Base-by-base conservation (phyloP, 768 basidiomycete genomes). In the Paxillus ammoniavirescens region DNA sequence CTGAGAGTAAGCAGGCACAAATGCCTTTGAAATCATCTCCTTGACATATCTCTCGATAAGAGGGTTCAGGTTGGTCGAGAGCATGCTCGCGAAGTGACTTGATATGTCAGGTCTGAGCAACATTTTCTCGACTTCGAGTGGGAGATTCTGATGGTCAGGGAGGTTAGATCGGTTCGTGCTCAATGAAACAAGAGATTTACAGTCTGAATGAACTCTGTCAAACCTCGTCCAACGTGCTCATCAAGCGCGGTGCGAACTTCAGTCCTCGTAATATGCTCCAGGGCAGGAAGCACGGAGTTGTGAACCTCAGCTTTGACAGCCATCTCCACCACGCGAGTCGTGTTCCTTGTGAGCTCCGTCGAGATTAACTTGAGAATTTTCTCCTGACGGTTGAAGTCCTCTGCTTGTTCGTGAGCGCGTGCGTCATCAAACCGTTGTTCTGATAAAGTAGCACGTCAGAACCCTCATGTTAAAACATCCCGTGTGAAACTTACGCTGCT, bases 341-440 rank as follows among this genome's bases (percentile, higher is more conserved):
- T 93, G 61, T 93, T 93, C 72, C 88, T 84, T 8, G 88, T 92
- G 47, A 93, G 77, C 69, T 92, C 89, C 2, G 82, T 89, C 21
- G 91, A 93, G 60, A 93, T 92, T 50, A 93, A 74, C 72, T 93
- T 93, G 63, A 93, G 74, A 56, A 93, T 90, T 69, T 89, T 91
- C 72, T 94, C 92, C 70, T 94, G 91, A 13, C 91, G 83, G 37
- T 83, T 77, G 56, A 91, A 90, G 64, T 93, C 91, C 57, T 87
- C 87, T 9, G 83, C 78, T 64, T 91, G 89, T 58, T 92, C 90
- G 53, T 83, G 82, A 23, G 77, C 79, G 56, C 90, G 86, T 47
- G 84, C 83, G 42, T 93, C 91, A 63, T 93, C 92, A 59, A 93
- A 75, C 41, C 90, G 88, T 80, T 86, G 83, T 64, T 93, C 92